These are phyloP conservation scores for Alloascoidea hylecoeti DNA, from an alignment of 805 yeast genomes.

Conservation along the genomic window DNA sequence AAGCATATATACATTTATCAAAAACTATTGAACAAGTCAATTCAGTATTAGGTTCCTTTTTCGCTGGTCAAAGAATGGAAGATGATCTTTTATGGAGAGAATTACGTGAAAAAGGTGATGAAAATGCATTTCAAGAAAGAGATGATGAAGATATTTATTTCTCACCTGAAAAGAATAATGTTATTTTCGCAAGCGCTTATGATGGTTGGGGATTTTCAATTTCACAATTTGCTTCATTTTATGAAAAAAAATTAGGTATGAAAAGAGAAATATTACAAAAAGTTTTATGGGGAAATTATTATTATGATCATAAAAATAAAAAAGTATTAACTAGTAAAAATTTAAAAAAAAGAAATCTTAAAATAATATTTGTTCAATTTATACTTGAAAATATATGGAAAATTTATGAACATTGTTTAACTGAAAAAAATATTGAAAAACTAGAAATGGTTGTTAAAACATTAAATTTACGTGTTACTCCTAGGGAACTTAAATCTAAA, in stretches of 20 bases:
- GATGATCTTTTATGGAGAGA: slow-evolving; percentile 63
- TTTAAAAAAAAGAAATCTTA: slow-evolving; percentile 43
- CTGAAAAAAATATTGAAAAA: slow-evolving; percentile 53
- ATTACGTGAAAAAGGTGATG: slow-evolving; percentile 9
- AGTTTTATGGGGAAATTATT: slow-evolving; percentile 94
- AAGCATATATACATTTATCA: slow-evolving; percentile 71
- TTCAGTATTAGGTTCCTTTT: slow-evolving; percentile 87
- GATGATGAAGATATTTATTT: slow-evolving; percentile 78
- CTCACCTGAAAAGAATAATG: slow-evolving; percentile 78
- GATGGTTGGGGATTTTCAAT: slow-evolving; percentile 98
- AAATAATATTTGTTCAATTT: slow-evolving; percentile 78
- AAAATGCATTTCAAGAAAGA: slow-evolving; percentile 50
- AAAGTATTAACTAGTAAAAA: slow-evolving; percentile 55
- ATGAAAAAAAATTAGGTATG: slow-evolving; percentile 74
- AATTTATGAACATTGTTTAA: slow-evolving; percentile 58
- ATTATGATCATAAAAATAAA: slow-evolving; percentile 79
- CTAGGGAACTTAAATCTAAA: slow-evolving; percentile 69
- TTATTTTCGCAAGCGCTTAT: slow-evolving; percentile 78
- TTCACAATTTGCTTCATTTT: slow-evolving; percentile 76
- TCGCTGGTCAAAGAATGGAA: slow-evolving; percentile 84
- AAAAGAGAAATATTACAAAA: slow-evolving; percentile 65
- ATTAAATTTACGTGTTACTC: slow-evolving; percentile 49
- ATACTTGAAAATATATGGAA: slow-evolving; percentile 89
- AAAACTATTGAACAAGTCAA: slow-evolving; percentile 86
- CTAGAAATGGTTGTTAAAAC: slow-evolving; percentile 64